phyloP scores from a whole-genome alignment of 352 stramenopile species.

The Phytophthora tentaculata region DNA sequence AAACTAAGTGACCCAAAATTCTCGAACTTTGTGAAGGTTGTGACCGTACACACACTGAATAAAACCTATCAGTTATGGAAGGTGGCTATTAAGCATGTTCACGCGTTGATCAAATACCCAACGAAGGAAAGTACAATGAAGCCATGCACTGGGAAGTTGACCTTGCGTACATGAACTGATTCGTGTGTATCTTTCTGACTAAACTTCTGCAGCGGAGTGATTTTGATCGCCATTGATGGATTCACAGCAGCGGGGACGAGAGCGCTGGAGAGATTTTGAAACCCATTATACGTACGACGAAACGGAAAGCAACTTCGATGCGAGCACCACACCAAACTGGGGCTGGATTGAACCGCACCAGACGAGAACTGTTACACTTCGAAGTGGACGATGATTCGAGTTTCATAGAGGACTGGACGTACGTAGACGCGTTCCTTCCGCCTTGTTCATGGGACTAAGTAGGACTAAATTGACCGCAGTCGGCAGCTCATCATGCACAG shows the following conservation, averaged over 20 bases:
- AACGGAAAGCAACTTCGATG: background rate
- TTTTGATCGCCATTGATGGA: background rate
- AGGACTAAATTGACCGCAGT: no score
- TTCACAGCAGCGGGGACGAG: background rate
- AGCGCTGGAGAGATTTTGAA: background rate
- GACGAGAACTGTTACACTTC: background rate
- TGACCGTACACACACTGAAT: background rate
- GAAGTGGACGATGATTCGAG: background rate
- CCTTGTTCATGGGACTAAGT: background rate
- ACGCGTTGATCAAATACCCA: background rate
- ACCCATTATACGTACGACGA: background rate
- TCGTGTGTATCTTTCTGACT: background rate
- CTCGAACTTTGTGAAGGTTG: background rate
- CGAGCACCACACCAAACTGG: background rate
- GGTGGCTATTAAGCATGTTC: background rate
- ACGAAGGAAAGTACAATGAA: background rate
- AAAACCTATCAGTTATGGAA: background rate
- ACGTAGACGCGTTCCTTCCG: background rate
- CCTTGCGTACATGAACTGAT: background rate
- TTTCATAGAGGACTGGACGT: background rate
- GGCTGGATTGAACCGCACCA: background rate
- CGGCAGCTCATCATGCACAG: no score
- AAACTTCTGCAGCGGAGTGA: background rate
- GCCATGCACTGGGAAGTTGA: background rate
- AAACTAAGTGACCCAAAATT: background rate